phyloP scores from a whole-genome alignment of 306 rosid species.

The Rosa persica region DNA sequence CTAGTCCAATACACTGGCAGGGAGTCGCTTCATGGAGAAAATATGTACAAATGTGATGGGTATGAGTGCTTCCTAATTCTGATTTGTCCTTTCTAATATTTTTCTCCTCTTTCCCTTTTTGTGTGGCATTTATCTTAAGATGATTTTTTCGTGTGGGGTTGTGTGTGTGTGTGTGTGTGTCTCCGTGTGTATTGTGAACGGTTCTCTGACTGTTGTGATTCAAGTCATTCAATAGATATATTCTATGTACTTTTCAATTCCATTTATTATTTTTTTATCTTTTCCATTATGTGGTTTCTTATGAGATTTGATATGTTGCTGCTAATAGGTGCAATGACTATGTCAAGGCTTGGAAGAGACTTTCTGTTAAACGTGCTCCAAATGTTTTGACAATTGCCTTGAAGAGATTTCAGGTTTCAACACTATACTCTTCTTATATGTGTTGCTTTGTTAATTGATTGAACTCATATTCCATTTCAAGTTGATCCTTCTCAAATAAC shows the following conservation, averaged over 20 bases:
- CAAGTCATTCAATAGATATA: background rate
- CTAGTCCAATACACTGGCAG: conserved; percentile 81
- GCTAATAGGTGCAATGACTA: conserved; percentile 89
- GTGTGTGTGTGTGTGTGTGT: background rate
- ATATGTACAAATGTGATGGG: conserved; percentile 98
- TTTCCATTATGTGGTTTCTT: conserved; percentile 6
- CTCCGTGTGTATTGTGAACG: background rate
- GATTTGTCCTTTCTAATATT: background rate
- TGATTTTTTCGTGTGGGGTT: background rate
- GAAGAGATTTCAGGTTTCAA: conserved; percentile 94
- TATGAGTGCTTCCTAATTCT: conserved; percentile 34
- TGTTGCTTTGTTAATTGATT: conserved; percentile 15
- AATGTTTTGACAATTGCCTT: conserved; percentile 91
- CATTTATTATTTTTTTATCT: background rate
- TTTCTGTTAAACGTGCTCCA: conserved; percentile 79
- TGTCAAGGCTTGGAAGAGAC: conserved; percentile 92
- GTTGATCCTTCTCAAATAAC: background rate
- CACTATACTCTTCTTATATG: conserved; percentile 21
- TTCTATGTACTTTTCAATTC: background rate
- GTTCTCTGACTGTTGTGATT: background rate
- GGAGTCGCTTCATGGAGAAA: conserved; percentile 91
- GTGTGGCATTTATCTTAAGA: background rate
- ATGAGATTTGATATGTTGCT: conserved; percentile 26
- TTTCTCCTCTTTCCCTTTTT: background rate
- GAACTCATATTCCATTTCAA: background rate